Evolutionary conservation across 371 early-diverging fungal species (phyloP), one percentile per base, ranked within the genome.

Genomic region (Mortierella sp.): DNA sequence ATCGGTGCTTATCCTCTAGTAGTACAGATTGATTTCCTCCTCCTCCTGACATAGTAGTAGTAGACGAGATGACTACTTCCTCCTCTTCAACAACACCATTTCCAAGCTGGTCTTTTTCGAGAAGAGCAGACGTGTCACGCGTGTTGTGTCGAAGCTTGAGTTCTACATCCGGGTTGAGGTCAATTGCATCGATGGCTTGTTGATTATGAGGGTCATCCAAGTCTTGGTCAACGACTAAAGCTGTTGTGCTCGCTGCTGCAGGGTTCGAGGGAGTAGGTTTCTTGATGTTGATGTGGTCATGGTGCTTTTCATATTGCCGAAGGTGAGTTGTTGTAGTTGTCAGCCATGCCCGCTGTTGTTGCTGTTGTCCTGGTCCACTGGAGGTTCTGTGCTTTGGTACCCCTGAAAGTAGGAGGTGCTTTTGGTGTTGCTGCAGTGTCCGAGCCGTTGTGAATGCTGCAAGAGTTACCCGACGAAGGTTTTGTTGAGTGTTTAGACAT

Each of bases 1-100:
- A 78, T 28, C 79, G 68, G 44, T 83, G 65, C 57, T 88, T 85
- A 31, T 85, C 86, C 47, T 82, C 77, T 31, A 85, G 50, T 26
- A 85, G 50, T 0, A 85, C 77, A 1, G 85, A 84, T 31, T 38
- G 42, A 5, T n/a, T n/a, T n/a, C 42, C 42, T 38, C 42, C 42
- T 38, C 3, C 42, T 38, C 3, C 42, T 38, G 42, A 38, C 42
- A 38, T 77, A 72, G 71, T 87, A 78, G 38, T 84, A 80, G 45
- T 86, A 88, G n/a, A 76, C 70, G 44, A 74, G 68, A 8, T 58
- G 77, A 47, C 21, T 5, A 16, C 9, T 3, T 65, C 38, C 0
- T 60, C 31, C 14, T 50, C 50, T 7, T 31, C 13, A 16, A 60
- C 28, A 14, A 38, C 42, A 38, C 42, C 42, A 38, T 38, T 38